Percentiles rank a stretch among this genome's conserved stretches.
Conservation (phyloP, 2,329 filamentous ascomycete species). For the Pseudomassariella vexata region DNA sequence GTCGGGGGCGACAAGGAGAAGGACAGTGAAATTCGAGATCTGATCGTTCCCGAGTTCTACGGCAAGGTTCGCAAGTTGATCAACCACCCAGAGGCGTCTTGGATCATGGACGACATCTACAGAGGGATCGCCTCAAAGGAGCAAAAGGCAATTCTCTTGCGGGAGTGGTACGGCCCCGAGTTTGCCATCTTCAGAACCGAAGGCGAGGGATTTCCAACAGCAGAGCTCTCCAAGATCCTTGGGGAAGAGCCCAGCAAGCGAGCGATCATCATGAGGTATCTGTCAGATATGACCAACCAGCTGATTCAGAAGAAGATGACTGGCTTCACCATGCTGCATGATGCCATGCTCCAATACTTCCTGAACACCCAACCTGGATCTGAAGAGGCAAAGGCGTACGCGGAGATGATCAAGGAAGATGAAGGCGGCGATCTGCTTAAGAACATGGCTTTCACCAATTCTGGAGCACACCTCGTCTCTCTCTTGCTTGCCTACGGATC, state of each 20-base stretch:
- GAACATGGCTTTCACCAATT: conserved; percentile 93
- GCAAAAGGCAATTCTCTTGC: conserved; percentile 78
- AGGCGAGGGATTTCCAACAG: conserved; percentile 45
- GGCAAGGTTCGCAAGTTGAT: conserved; percentile 89
- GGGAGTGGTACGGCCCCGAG: conserved; percentile 96
- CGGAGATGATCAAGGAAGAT: conserved; percentile 87
- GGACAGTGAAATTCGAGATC: conserved; percentile 76
- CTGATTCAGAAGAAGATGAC: conserved; percentile 95
- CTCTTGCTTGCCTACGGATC: conserved; percentile 76
- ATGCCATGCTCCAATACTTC: conserved; percentile 97
- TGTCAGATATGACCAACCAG: conserved; percentile 82
- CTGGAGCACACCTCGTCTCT: conserved; percentile 76
- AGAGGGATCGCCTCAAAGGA: conserved; percentile 77
- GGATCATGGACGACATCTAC: conserved; percentile 98
- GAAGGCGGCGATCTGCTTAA: conserved; percentile 86
- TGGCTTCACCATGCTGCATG: conserved; percentile 95
- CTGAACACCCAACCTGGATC: conserved; percentile 70
- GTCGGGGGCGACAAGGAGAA: conserved; percentile 87
- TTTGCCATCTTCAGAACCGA: conserved; percentile 71
- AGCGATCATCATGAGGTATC: conserved; percentile 76
- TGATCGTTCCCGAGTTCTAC: conserved; percentile 92
- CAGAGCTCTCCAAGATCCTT: conserved; percentile 71
- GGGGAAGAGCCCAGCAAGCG: conserved; percentile 78
- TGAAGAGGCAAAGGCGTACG: conserved; percentile 78
- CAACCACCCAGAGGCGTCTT: conserved; percentile 91